Evolutionary conservation across 2,329 filamentous ascomycete genomes (phyloP).

Genomic region (Botryotinia convoluta): DNA sequence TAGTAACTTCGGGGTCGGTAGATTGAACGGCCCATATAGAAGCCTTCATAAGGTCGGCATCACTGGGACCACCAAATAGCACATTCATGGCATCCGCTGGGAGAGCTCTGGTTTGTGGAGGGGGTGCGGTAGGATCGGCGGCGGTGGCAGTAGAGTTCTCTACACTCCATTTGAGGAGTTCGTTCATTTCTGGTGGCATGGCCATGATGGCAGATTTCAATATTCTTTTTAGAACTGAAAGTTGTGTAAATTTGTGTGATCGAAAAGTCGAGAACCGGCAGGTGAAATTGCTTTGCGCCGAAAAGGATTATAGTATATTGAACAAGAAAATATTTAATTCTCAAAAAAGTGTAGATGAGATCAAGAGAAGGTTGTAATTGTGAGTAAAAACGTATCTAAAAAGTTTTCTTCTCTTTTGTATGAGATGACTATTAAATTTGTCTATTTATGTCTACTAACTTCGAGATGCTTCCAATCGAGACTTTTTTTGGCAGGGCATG

Average conservation of each 20-base stretch:
- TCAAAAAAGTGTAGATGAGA: background rate
- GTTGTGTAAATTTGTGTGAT: background rate
- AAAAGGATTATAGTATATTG: background rate
- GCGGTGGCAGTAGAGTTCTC: conserved; percentile 53
- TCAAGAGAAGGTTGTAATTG: background rate
- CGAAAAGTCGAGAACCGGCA: background rate
- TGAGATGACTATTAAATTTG: background rate
- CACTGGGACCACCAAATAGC: conserved; percentile 79
- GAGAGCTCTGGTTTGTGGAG: conserved; percentile 44
- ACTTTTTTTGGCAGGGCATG: background rate
- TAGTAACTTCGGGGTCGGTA: conserved; percentile 56
- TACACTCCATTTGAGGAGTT: conserved; percentile 45
- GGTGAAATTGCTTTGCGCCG: conserved; percentile 1
- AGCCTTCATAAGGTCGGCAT: conserved; percentile 87
- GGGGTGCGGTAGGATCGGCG: conserved; percentile 32
- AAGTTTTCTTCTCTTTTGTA: background rate
- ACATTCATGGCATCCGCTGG: conserved; percentile 69
- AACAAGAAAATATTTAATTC: background rate
- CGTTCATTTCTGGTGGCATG: conserved; percentile 37
- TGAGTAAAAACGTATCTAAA: background rate
- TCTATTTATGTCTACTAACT: background rate
- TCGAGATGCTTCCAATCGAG: conserved; percentile 10
- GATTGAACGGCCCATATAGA: conserved; percentile 75
- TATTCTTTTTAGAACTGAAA: background rate
- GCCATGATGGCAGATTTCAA: conserved; percentile 2